Conservation (phyloP, 139 green algal species). For the Chara braunii region DNA sequence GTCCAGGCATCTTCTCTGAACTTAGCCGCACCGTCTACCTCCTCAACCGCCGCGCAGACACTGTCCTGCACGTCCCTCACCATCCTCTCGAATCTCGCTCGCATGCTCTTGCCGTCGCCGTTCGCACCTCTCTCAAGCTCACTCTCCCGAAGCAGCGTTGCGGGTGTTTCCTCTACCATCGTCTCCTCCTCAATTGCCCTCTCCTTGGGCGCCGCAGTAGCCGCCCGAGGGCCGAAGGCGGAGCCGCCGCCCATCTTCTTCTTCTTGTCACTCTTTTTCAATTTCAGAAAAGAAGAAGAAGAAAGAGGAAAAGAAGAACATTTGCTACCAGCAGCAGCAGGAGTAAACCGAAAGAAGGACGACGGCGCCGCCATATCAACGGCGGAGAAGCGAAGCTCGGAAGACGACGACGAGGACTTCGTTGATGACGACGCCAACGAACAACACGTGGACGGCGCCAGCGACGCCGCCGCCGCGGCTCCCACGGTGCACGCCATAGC, state of each 20-base stretch:
- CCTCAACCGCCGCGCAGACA: slow-evolving; percentile 79
- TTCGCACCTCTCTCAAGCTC: not conserved
- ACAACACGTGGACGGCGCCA: no score
- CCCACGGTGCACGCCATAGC: no score
- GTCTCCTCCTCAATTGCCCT: slow-evolving; percentile 47
- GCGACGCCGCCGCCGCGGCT: no score
- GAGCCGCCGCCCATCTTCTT: not conserved
- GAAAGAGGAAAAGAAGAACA: no score
- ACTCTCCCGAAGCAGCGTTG: slow-evolving; percentile 29
- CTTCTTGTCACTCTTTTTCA: no score
- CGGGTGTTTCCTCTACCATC: slow-evolving; percentile 40
- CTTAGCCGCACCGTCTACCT: slow-evolving; percentile 71
- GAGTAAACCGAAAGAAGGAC: no score
- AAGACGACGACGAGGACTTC: no score
- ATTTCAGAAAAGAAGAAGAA: no score
- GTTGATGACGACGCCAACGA: no score
- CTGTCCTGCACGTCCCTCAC: slow-evolving; percentile 78
- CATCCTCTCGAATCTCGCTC: slow-evolving; percentile 71
- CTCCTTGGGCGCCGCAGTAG: not conserved
- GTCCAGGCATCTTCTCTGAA: slow-evolving; percentile 93
- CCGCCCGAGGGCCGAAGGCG: not conserved
- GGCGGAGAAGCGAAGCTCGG: no score
- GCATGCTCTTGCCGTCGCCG: slow-evolving; percentile 50
- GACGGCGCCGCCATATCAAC: no score
- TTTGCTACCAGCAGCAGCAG: no score